Conservation (phyloP, 768 basidiomycete species). For the Porphyrellus cyaneotinctus region DNA sequence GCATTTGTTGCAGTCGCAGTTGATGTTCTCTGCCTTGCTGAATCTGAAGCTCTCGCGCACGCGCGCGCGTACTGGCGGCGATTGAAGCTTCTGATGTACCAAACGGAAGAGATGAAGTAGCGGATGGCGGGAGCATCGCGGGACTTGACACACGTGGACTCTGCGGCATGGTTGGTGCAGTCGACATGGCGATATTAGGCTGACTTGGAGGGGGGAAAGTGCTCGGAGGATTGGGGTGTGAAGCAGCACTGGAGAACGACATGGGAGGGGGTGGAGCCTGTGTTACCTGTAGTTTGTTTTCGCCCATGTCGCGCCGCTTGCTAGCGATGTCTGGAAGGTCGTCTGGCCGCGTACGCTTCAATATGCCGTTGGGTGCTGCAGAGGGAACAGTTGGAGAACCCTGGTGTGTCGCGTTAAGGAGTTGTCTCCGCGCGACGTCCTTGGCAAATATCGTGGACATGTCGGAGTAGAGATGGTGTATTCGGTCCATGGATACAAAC, state of each 20-base stretch:
- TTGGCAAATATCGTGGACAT: conserved; percentile 61
- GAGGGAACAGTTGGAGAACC: conserved; percentile 17
- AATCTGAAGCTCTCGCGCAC: conserved; percentile 34
- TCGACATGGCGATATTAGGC: conserved; percentile 10
- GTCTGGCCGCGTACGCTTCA: conserved; percentile 63
- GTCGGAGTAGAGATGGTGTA: conserved; percentile 60
- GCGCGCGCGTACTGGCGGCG: conserved; percentile 30
- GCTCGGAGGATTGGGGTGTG: conserved; percentile 22
- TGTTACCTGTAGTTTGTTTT: conserved; percentile 46
- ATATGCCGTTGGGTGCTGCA: conserved; percentile 25
- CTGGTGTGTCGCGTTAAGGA: conserved; percentile 28
- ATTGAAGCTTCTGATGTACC: conserved; percentile 34
- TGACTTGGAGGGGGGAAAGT: conserved; percentile 20
- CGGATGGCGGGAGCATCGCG: conserved; percentile 29
- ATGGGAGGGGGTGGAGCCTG: conserved; percentile 34
- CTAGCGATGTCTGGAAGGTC: conserved; percentile 44
- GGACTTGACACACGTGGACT: conserved; percentile 33
- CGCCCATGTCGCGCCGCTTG: conserved; percentile 71
- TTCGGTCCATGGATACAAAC: conserved; percentile 51
- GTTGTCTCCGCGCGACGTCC: conserved; percentile 48
- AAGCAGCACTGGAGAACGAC: conserved; percentile 12
- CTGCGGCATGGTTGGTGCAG: conserved; percentile 19
- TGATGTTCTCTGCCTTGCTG: conserved; percentile 35
- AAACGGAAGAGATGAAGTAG: conserved; percentile 29
- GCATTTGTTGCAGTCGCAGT: conserved; percentile 34